Base-by-base conservation (phyloP, 768 basidiomycete genomes). In the Mycena polygramma region DNA sequence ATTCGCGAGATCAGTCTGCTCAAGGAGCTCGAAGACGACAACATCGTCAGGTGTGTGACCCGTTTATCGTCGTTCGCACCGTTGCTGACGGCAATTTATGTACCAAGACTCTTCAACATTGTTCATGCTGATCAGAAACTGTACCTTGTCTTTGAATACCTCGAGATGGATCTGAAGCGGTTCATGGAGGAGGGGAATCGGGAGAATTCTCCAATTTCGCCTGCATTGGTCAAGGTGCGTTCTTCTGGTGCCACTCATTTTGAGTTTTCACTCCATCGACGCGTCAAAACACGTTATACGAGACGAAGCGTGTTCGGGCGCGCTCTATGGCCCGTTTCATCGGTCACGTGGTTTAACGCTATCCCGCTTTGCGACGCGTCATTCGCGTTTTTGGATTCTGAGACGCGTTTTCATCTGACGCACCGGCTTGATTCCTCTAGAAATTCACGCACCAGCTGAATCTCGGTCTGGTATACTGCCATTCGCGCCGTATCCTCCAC, bases 1-100 rank as follows among this genome's bases (percentile, higher is more conserved):
- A 99, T 99, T 77, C 90, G 98, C 60, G 98, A 99, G 85, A 99
- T 99, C 81, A 96, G 94, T 83, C 82, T 99, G 71, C 83, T 99
- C 75, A 99, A 99, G 81, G 98, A 99, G 79, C 88, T 99, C 76
- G 95, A 94, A 80, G 94, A 99, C 79, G 94, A 96, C 43, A 95
- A 98, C 79, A 95, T 99, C 77, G 98, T 99, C 78, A 90, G 91
- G 98, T 94, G 78, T 75, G 86, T 80, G 30, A 52, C 30, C 48
- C 45, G 24, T 19, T 24, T 63, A 53, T 57, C 37, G 22, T 66
- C 36, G 49, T 60, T 68, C 61, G 37, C 53, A 37, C 53, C 55
- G 8, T 55, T 48, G 41, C 48, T 53, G 9, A 37, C 53, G 3
- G 6, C 19, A 19, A 11, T 36, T 57, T 51, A 64, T 54, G 54